Percentiles rank a stretch among this genome's conserved stretches.
Conservation (phyloP, 2,329 filamentous ascomycete species). For the Dothistroma pini region DNA sequence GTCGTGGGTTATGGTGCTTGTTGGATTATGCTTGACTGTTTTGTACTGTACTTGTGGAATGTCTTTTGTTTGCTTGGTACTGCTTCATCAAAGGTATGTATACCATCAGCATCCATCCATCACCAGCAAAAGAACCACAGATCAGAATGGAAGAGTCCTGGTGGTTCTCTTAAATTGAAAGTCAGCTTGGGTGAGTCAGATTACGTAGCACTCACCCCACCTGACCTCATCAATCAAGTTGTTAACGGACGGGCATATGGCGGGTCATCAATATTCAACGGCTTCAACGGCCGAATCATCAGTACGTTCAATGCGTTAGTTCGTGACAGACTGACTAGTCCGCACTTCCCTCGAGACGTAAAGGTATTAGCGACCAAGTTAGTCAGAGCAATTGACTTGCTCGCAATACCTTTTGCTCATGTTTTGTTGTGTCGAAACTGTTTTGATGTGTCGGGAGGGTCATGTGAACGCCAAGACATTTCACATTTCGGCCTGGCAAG, state of each 20-base stretch:
- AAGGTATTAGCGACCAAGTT: not conserved
- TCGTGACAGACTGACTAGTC: not conserved
- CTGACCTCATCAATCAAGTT: not conserved
- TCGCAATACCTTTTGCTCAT: not conserved
- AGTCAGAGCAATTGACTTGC: not conserved
- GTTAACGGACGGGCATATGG: not conserved
- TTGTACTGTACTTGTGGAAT: not conserved
- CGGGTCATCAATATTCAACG: not conserved
- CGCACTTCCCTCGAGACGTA: not conserved
- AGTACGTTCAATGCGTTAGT: not conserved
- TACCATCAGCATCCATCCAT: not conserved
- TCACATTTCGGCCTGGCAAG: too few species aligned
- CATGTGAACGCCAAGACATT: not conserved
- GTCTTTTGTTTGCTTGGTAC: not conserved
- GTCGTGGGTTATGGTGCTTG: not conserved
- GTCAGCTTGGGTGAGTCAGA: not conserved
- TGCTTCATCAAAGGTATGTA: too few species aligned
- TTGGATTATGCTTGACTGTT: not conserved
- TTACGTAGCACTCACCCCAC: too few species aligned
- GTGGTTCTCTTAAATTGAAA: not conserved
- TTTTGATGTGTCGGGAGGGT: not conserved
- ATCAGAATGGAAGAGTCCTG: not conserved
- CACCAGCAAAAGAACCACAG: not conserved
- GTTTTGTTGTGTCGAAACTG: not conserved
- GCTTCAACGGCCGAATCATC: not conserved